Evolutionary conservation across 192 early-diverging fungal species (phyloP), one percentile per base, ranked within the genome.

Genomic region (Spinellus fusiger): DNA sequence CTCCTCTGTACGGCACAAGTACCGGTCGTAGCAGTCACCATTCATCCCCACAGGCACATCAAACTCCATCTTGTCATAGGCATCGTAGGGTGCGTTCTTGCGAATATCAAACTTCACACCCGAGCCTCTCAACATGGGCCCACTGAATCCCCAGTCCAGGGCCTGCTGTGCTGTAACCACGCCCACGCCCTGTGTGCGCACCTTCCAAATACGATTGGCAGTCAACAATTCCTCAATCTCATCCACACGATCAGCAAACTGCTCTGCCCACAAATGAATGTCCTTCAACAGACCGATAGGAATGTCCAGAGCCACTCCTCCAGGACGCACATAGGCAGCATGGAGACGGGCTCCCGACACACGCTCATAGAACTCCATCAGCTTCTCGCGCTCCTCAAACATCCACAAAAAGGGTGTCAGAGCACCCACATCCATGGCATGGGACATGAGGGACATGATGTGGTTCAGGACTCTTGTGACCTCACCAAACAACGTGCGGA

Each of bases 361-460:
- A 70, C 96, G 93, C 72, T 98, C 96, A 75, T 98, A 98, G 66
- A 94, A 96, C 32, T 98, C 96, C 91, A 98, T 98, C 62, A 94
- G 77, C 76, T 95, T 93, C 73, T 98, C 96, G 72, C 96, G 93
- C 79, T 98, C 96, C 82, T 98, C 96, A 66, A 98, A 97, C 89
- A 97, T 86, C 85, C 93, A 98, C 73, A 98, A 79, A 81, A 98
- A 96, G 54, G 96, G 96, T 27, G 96, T 95, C 76, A 97, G 78
- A 26, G 94, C 96, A 62, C 96, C 96, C 31, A 98, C 94, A 73
- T 98, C 96, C 84, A 98, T 84, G 49, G 94, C 93, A 74, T 98
- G 96, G 25, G 93, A 87, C 68, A 92, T 95, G 27, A 95, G 75
- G 26, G 96, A 92, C 94, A 98, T 97, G 70, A 94, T 93, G 80